Conservation (phyloP, 306 rosid species). For the apple (Malus domestica) region ASM211411v1 NC_041801.1:11235501-11236000, state of each 20-base stretch:
- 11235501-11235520: too few species aligned
- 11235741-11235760: conserved; percentile 18
- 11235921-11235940: not conserved
- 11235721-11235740: not conserved
- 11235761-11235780: conserved; percentile 10
- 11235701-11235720: not conserved
- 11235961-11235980: not conserved
- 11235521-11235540: accelerated
- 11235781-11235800: not conserved
- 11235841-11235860: not conserved
- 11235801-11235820: not conserved
- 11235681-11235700: not conserved
- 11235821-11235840: not conserved
- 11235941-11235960: not conserved
- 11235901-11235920: not conserved
- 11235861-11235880: not conserved
- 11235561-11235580: too few species aligned
- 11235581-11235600: too few species aligned
- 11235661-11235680: not conserved
- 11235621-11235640: not conserved
- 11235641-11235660: not conserved
- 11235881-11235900: not conserved
- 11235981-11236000: not conserved
- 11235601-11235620: too few species aligned
- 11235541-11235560: accelerated